phyloP scores from a whole-genome alignment of 2,329 filamentous ascomycete genomes.

The Penicillium sumatraense region DNA sequence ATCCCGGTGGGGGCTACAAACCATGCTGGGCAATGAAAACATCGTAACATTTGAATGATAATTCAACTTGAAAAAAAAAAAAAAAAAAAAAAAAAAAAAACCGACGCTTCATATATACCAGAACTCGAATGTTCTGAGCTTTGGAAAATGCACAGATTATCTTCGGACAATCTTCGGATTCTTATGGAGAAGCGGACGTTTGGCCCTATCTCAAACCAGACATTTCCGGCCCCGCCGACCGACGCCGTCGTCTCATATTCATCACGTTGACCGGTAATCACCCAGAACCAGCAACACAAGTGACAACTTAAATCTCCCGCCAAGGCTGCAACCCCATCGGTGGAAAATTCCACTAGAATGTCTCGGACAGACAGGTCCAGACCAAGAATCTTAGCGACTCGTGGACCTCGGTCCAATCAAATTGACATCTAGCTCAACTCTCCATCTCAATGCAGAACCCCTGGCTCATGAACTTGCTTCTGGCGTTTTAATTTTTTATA shows the following conservation, averaged over 20 bases:
- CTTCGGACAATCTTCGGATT: constrained; percentile 1
- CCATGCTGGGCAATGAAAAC: neutral
- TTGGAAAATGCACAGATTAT: neutral
- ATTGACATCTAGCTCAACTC: neutral
- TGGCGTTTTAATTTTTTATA: too few species aligned
- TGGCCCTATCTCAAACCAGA: neutral
- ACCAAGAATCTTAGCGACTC: neutral
- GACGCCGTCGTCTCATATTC: constrained; percentile 2
- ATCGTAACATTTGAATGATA: neutral
- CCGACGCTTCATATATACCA: too few species aligned
- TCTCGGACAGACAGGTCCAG: neutral
- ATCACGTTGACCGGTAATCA: neutral
- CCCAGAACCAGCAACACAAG: neutral
- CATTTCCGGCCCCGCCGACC: neutral
- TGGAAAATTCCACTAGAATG: neutral
- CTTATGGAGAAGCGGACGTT: neutral
- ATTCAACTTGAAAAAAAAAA: neutral
- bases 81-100: too few species aligned
- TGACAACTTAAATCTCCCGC: neutral
- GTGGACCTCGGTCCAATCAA: neutral
- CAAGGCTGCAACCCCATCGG: neutral
- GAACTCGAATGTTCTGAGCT: too few species aligned
- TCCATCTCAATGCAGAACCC: neutral
- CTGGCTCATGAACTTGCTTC: too few species aligned
- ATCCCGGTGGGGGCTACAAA: neutral